Conservation (phyloP, 139 green algal species). For the Mesostigma viride region DNA sequence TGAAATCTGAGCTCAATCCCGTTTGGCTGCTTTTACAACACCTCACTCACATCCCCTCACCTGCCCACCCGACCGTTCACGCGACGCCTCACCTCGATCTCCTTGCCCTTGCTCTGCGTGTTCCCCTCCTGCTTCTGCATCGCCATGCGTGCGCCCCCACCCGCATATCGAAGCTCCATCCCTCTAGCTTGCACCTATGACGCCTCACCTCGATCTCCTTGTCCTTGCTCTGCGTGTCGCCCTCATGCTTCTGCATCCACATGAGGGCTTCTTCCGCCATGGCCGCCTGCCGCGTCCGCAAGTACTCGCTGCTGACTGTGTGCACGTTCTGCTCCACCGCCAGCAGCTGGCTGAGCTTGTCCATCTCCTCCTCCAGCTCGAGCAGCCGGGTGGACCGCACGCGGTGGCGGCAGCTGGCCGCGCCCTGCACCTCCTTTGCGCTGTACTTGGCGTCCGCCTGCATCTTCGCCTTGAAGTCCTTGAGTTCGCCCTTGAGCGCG, state of each 20-base stretch:
- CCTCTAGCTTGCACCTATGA: too few species aligned
- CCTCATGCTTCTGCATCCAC: constrained; percentile 26
- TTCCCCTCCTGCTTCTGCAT: constrained; percentile 20
- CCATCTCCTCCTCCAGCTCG: constrained; percentile 37
- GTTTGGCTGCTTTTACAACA: neutral
- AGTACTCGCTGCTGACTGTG: constrained; percentile 7
- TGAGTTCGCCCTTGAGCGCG: constrained; percentile 50
- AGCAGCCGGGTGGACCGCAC: constrained; percentile 38
- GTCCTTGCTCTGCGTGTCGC: constrained; percentile 25
- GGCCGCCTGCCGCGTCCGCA: constrained; percentile 7
- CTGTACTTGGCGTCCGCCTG: constrained; percentile 38
- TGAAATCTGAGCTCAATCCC: constrained; percentile 16
- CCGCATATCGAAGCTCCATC: too few species aligned
- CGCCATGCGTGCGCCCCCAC: constrained; percentile 4
- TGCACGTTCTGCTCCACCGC: constrained; percentile 44
- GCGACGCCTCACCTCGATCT: constrained; percentile 21
- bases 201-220: constrained; percentile 23
- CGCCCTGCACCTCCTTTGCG: constrained; percentile 25
- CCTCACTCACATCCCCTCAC: too few species aligned
- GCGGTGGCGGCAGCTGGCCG: constrained; percentile 36
- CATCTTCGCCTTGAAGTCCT: constrained; percentile 40
- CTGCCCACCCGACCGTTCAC: too few species aligned
- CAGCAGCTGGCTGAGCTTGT: constrained; percentile 38
- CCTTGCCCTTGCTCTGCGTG: constrained; percentile 22
- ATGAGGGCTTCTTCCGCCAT: constrained; percentile 11